Percentiles rank a stretch among this genome's conserved stretches.
Evolutionary conservation across 1,284 basidiomycete species (phyloP).

Genomic region (Malassezia cuniculi): DNA sequence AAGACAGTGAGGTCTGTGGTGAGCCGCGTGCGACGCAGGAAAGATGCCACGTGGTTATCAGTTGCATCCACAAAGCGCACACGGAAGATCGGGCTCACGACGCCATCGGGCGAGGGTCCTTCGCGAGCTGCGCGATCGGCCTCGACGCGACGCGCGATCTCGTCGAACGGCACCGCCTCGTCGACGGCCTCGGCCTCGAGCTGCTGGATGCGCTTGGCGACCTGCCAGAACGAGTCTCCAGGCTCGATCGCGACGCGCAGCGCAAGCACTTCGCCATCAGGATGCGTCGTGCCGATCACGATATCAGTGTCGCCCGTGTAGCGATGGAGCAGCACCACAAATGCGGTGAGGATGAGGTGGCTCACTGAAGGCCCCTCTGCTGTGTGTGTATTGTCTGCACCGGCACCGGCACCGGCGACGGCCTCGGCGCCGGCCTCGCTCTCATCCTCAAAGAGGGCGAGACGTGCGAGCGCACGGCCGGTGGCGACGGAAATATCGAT

Average conservation of each 20-base stretch:
- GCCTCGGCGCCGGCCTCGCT: conserved; percentile 16
- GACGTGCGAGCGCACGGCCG: conserved; percentile 31
- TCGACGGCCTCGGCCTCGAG: conserved; percentile 70
- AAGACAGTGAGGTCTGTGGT: conserved; percentile 81
- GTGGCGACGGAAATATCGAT: conserved; percentile 21
- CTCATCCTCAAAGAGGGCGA: conserved; percentile 56
- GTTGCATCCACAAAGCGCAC: conserved; percentile 94
- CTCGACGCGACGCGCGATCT: conserved; percentile 54
- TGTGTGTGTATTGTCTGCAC: conserved; percentile 1
- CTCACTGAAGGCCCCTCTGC: conserved; percentile 71
- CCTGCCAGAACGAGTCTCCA: conserved; percentile 76
- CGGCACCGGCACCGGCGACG: conserved; percentile 7
- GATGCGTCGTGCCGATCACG: conserved; percentile 72
- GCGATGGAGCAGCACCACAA: conserved; percentile 77
- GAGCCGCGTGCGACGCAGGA: conserved; percentile 50
- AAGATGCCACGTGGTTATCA: conserved; percentile 51
- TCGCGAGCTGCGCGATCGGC: conserved; percentile 23
- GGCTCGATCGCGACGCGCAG: conserved; percentile 75
- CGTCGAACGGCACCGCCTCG: conserved; percentile 71
- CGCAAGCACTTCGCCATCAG: conserved; percentile 63
- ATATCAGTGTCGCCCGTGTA: conserved; percentile 94
- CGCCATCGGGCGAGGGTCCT: conserved; percentile 20
- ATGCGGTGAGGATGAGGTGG: conserved; percentile 80
- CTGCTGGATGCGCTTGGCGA: conserved; percentile 72
- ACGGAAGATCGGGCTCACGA: conserved; percentile 57